Evolutionary conservation across 305 asterid genomes (phyloP), one percentile per base, ranked within the genome.

Genomic region (Fraxinus sp.): DNA sequence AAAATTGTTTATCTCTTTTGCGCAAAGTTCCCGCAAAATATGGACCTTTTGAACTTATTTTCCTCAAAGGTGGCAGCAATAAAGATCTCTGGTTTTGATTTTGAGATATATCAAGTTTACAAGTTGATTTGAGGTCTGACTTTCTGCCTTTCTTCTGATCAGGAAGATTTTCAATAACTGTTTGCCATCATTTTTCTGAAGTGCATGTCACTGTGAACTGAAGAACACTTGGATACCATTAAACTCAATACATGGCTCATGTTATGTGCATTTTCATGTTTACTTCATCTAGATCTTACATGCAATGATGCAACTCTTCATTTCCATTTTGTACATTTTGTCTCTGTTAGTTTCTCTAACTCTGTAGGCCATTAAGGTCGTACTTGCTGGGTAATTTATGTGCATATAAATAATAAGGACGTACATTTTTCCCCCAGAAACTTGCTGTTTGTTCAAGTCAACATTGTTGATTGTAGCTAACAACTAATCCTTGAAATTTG

Each of bases 111-210:
- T n/a, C 59, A 20, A 77, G 26, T 71, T 18, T 32, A 16, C 26
- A 71, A 33, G 43, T 71, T 33, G 14, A 9, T 52, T 26, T 68
- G 18, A 26, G 32, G 14, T 55, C 73, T 64, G 66, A 78, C 32
- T 55, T 55, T 78, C 46, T 11, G 73, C 73, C 43, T 55, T 68
- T 83, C 28, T 83, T 26, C 62, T 70, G 33, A 49, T n/a, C 76
- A 18, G 9, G 33, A 35, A 20, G 79, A 49, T 77, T 77, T 49
- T 77, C 26, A 62, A 18, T 77, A 20, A 16, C 28, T 8, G 16
- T 77, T 77, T 62, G 80, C 84, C 66, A 70, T 35, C 68, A 28
- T 70, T 70, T 71, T 71, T 71, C 43, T 71, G 20, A 14, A 71
- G 41, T 71, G 43, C 77, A 14, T 71, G 41, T 71, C 41, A 1